These are phyloP conservation scores for Sequoia sempervirens DNA, from an alignment of 75 land plant species.

Conservation along the genomic window DNA sequence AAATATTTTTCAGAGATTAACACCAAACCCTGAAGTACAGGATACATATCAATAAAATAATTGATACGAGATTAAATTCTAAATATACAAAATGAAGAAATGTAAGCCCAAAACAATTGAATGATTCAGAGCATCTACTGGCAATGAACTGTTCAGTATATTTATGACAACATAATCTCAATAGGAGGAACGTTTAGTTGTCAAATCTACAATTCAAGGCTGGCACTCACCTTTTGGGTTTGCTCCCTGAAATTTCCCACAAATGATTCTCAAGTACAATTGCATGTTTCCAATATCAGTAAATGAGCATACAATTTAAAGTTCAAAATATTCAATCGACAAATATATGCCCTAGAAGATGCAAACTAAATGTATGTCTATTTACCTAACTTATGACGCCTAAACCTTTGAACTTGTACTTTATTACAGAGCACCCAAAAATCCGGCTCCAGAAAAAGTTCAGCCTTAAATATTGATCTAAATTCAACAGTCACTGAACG, in stretches of 20 bases:
- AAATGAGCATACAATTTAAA: neutral
- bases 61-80: too few species aligned
- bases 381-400: neutral
- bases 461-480: neutral
- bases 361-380: neutral
- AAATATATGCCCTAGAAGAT: slow-evolving; percentile 3
- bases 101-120: too few species aligned
- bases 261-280: neutral
- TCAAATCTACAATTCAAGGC: neutral
- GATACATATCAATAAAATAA: too few species aligned
- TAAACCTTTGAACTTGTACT: neutral
- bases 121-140: too few species aligned
- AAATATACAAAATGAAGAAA: too few species aligned
- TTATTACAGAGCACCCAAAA: neutral
- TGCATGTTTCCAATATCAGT: neutral
- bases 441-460: neutral
- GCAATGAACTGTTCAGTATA: neutral
- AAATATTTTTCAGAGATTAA: too few species aligned
- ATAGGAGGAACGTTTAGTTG: neutral
- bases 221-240: neutral
- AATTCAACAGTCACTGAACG: neutral
- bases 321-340: neutral
- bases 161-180: neutral
- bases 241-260: neutral
- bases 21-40: too few species aligned